Evolutionary conservation across 148 eudicot genomes (phyloP).

Genomic region (Rhododendron simsii): DNA sequence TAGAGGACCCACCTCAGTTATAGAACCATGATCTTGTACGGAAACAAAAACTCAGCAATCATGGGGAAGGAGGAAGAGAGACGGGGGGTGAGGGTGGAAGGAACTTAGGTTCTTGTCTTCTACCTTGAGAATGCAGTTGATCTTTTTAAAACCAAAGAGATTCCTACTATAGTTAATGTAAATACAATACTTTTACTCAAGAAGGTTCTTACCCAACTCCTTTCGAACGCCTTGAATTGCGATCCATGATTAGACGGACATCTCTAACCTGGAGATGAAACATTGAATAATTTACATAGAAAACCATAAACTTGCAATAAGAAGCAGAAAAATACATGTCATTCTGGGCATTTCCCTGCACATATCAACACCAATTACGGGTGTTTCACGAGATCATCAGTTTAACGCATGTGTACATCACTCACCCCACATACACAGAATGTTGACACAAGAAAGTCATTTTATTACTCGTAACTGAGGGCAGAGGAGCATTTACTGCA

Average conservation of each 20-base stretch:
- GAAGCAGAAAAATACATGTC: not conserved
- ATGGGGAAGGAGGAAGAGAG: not conserved
- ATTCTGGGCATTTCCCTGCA: slow-evolving; percentile 3
- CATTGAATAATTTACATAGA: not conserved
- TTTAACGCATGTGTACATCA: slow-evolving; percentile 15
- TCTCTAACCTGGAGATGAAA: slow-evolving; percentile 72
- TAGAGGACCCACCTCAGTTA: not conserved
- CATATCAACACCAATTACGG: not conserved
- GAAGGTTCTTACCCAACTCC: slow-evolving; percentile 86
- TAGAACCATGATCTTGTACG: not conserved
- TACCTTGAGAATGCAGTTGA: slow-evolving; percentile 56
- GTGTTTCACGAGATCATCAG: slow-evolving; percentile 12
- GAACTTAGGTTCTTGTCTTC: slow-evolving; percentile 46
- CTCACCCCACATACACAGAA: slow-evolving; percentile 32
- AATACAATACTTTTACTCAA: not conserved
- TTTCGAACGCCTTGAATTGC: slow-evolving; percentile 92
- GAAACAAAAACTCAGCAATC: not conserved
- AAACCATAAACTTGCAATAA: not conserved
- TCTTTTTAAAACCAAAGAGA: slow-evolving; percentile 27
- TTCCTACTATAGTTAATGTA: slow-evolving; percentile 15
- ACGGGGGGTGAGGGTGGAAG: slow-evolving; percentile 10
- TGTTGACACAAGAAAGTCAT: slow-evolving; percentile 31
- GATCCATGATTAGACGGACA: slow-evolving; percentile 91
- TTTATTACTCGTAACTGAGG: slow-evolving; percentile 29
- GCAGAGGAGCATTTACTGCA: slow-evolving; percentile 36